A percentile compares a stretch with the other conserved stretches of the same genome.
Conservation (phyloP, 2,329 filamentous ascomycete genomes). For the Nothomitra cinnamomea region DNA sequence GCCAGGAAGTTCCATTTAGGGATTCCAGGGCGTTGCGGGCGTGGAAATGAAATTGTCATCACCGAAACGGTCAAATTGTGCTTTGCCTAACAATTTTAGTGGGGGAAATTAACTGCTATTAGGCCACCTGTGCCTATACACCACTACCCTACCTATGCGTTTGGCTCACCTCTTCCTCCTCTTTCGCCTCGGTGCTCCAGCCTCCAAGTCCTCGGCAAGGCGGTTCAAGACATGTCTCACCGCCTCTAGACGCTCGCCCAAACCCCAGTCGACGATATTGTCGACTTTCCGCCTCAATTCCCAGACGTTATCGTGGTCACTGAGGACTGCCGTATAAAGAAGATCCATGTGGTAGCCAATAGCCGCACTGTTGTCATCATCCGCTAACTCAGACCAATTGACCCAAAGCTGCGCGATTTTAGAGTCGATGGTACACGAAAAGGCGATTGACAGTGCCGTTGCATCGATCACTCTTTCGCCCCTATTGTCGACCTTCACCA, state of each 20-base stretch:
- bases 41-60: too few species aligned
- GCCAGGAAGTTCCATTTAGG: too few species aligned
- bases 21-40: too few species aligned
- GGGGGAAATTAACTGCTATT: too few species aligned
- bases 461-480: background rate
- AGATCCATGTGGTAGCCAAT: background rate
- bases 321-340: background rate
- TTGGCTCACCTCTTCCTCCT: background rate
- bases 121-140: too few species aligned
- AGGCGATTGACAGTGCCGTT: background rate
- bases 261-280: background rate
- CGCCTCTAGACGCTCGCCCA: background rate
- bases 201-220: background rate
- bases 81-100: too few species aligned
- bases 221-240: background rate
- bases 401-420: background rate
- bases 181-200: background rate
- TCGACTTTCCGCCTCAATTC: background rate
- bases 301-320: background rate
- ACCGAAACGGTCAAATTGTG: too few species aligned
- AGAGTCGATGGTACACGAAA: background rate
- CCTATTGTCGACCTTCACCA: too few species aligned
- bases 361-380: background rate
- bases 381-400: background rate
- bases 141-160: too few species aligned